These are phyloP conservation scores for Grosmannia penicillata DNA, from an alignment of 2,329 filamentous ascomycete species.

Conservation along the genomic window DNA sequence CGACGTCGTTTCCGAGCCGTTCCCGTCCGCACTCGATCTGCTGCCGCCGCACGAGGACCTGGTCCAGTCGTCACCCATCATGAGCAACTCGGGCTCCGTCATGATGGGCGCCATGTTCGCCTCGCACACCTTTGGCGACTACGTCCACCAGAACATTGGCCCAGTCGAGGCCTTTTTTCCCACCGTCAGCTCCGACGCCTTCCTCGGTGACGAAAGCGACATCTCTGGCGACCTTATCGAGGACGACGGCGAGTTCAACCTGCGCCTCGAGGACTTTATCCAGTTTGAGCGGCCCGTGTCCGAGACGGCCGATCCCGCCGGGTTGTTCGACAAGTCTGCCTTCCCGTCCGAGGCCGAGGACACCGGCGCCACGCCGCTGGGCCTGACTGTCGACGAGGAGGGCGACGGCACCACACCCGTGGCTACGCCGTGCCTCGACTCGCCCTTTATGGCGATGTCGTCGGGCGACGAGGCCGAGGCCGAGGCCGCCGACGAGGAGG, in stretches of 20 bases:
- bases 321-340: conserved; percentile 1
- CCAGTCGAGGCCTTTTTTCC: conserved; percentile 66
- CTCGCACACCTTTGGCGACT: conserved; percentile 38
- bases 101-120: conserved; percentile 65
- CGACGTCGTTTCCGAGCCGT: neutral
- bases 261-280: conserved; percentile 60
- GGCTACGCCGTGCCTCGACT: conserved; percentile 12
- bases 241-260: conserved; percentile 48
- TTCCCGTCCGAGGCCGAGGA: conserved; percentile 3
- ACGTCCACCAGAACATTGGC: conserved; percentile 51
- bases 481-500: conserved; percentile 18
- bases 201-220: conserved; percentile 34
- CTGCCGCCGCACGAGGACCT: conserved; percentile 15
- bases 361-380: neutral
- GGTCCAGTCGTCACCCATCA: conserved; percentile 35
- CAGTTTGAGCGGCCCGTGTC: conserved; percentile 35
- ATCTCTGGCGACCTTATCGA: conserved; percentile 39
- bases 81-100: conserved; percentile 55
- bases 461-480: conserved; percentile 33
- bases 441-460: conserved; percentile 20
- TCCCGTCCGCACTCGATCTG: conserved; percentile 15
- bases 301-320: conserved; percentile 18
- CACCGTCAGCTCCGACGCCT: conserved; percentile 41
- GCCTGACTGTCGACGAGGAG: conserved; percentile 21
- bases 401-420: conserved; percentile 36